phyloP scores from a whole-genome alignment of 495 filamentous ascomycete species.

The Aspergillus hancockii region DNA sequence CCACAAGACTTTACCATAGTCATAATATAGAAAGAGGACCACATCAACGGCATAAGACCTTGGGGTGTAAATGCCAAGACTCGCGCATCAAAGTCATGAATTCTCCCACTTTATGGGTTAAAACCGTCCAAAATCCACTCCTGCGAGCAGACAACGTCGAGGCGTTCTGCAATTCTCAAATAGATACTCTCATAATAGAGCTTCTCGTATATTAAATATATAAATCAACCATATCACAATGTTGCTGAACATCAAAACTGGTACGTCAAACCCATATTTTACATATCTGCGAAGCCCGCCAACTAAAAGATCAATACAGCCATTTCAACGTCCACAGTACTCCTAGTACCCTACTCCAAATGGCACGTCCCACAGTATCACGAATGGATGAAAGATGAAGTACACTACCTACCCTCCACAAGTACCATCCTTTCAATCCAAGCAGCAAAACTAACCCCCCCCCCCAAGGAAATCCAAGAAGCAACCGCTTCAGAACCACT shows the following conservation, averaged over 20 bases:
- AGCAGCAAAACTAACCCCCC: constrained; percentile 5
- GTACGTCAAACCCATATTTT: constrained; percentile 22
- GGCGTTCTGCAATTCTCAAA: no score
- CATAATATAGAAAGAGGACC: neutral
- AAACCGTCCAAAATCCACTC: no score
- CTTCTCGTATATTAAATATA: neutral
- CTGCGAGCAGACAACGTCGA: no score
- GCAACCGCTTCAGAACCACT: constrained; percentile 83
- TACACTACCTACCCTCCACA: no score
- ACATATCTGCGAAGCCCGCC: neutral
- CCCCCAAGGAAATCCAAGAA: constrained; percentile 71
- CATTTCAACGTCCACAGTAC: constrained; percentile 60
- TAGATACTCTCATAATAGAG: neutral
- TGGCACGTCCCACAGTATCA: constrained; percentile 84
- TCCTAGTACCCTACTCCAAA: constrained; percentile 81
- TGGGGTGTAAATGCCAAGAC: constrained; percentile 22
- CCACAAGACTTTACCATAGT: neutral
- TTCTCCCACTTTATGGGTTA: constrained; percentile 10
- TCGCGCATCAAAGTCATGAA: constrained; percentile 13
- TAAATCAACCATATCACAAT: constrained; percentile 21
- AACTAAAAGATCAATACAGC: constrained; percentile 44
- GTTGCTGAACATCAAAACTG: constrained; percentile 45
- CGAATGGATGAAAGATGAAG: constrained; percentile 87
- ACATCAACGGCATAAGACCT: neutral
- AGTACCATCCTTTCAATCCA: no score